A percentile compares a stretch with the other conserved stretches of the same genome.
Evolutionary conservation across 352 stramenopile genomes (phyloP).

Genomic region (Elongisporangium anandrum): DNA sequence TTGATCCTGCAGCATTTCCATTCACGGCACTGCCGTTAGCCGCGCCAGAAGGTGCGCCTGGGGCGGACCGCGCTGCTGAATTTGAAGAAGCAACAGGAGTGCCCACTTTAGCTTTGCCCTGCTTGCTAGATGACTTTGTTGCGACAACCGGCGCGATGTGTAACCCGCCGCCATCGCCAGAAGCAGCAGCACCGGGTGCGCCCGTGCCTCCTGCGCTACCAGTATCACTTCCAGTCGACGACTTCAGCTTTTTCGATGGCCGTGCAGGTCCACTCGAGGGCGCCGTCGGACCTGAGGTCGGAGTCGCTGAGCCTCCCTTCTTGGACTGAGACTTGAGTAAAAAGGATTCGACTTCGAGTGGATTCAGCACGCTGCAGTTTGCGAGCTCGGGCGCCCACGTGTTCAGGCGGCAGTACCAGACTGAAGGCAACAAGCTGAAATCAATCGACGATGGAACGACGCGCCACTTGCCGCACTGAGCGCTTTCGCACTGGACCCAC

Average conservation of each 20-base stretch:
- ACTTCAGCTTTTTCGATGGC: conserved; percentile 51
- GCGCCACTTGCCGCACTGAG: conserved; percentile 93
- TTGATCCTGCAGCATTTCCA: conserved; percentile 7
- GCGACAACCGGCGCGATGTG: conserved; percentile 11
- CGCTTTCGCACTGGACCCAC: conserved; percentile 96
- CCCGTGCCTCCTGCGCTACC: background rate
- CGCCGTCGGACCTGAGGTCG: background rate
- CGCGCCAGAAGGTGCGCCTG: background rate
- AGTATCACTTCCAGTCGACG: conserved; percentile 9
- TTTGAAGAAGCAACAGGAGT: background rate
- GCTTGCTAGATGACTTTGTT: conserved; percentile 16
- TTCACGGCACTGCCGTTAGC: conserved; percentile 6
- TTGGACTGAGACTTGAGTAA: conserved; percentile 57
- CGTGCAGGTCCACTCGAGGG: conserved; percentile 6
- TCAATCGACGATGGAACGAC: conserved; percentile 91
- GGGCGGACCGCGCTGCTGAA: background rate
- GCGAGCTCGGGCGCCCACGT: conserved; percentile 72
- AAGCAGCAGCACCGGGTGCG: conserved; percentile 6
- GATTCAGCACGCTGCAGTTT: conserved; percentile 64
- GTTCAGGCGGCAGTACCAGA: conserved; percentile 86
- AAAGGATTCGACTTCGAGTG: conserved; percentile 65
- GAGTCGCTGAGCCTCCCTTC: conserved; percentile 23
- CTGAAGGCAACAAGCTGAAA: conserved; percentile 82
- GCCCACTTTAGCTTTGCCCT: conserved; percentile 12
- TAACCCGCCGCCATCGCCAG: conserved; percentile 1